phyloP scores from a whole-genome alignment of 768 basidiomycete species.

The Steccherinum ochraceum region DNA sequence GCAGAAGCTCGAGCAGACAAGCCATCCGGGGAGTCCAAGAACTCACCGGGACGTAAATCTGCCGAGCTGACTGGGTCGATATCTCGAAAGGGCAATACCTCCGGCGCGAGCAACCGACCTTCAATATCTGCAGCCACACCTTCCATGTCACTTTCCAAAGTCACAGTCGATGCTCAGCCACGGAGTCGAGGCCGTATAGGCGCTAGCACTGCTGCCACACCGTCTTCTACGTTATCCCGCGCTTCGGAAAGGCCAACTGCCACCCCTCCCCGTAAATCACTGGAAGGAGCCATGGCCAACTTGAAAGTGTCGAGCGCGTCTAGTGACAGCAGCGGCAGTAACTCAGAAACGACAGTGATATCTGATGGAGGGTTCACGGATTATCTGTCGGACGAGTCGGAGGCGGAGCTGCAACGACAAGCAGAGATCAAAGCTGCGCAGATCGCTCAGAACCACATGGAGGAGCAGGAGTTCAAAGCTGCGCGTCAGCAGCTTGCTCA shows the following conservation, averaged over 20 bases:
- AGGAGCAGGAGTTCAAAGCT: constrained; percentile 77
- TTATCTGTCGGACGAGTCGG: constrained; percentile 90
- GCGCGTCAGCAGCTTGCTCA: constrained; percentile 72
- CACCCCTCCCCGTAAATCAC: constrained; percentile 4
- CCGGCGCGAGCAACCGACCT: constrained; percentile 26
- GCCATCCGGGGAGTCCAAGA: constrained; percentile 39
- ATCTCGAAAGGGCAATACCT: constrained; percentile 38
- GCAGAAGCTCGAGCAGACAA: constrained; percentile 37
- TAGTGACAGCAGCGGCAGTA: constrained; percentile 49
- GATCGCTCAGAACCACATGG: constrained; percentile 72
- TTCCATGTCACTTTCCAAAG: constrained; percentile 28
- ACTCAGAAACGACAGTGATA: constrained; percentile 72
- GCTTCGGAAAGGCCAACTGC: constrained; percentile 15
- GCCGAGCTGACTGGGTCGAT: constrained; percentile 46
- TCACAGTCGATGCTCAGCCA: constrained; percentile 24
- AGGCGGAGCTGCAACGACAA: constrained; percentile 80
- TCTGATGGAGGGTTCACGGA: constrained; percentile 88
- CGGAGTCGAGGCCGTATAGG: constrained; percentile 14
- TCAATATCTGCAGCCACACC: constrained; percentile 35
- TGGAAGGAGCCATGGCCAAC: constrained; percentile 34
- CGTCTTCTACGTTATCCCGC: not conserved
- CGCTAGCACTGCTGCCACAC: not conserved
- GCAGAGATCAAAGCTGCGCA: constrained; percentile 75
- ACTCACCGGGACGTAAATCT: constrained; percentile 54
- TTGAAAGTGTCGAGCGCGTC: constrained; percentile 35